Evolutionary conservation across 768 basidiomycete genomes (phyloP).

Genomic region (Auriscalpium vulgare): DNA sequence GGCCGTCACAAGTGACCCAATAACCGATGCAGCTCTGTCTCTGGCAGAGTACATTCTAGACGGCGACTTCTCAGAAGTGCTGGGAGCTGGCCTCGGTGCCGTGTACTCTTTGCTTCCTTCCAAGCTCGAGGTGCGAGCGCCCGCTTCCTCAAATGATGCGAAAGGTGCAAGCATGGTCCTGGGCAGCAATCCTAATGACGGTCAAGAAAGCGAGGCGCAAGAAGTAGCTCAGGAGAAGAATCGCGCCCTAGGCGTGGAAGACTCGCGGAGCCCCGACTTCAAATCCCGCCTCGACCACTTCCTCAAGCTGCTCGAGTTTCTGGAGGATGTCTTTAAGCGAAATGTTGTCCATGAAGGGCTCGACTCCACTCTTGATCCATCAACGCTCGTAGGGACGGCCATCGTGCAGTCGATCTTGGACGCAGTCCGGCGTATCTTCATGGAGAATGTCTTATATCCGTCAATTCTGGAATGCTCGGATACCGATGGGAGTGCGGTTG

Average conservation of each 20-base stretch:
- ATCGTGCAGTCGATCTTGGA: slow-evolving; percentile 80
- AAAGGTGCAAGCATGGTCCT: slow-evolving; percentile 59
- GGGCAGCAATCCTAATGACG: slow-evolving; percentile 51
- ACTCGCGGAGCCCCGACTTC: slow-evolving; percentile 69
- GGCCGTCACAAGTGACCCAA: slow-evolving; percentile 43
- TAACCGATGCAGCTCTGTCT: slow-evolving; percentile 78
- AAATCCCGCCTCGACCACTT: slow-evolving; percentile 78
- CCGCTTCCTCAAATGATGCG: slow-evolving; percentile 29
- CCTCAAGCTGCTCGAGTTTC: slow-evolving; percentile 82
- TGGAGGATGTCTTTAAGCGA: slow-evolving; percentile 80
- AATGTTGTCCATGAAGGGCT: slow-evolving; percentile 37
- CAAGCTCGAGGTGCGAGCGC: slow-evolving; percentile 66
- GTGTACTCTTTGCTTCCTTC: slow-evolving; percentile 87
- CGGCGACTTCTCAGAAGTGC: slow-evolving; percentile 97
- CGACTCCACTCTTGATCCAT: slow-evolving; percentile 44
- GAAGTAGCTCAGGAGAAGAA: slow-evolving; percentile 43
- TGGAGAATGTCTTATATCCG: slow-evolving; percentile 90
- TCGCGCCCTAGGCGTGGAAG: slow-evolving; percentile 62
- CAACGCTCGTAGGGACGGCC: slow-evolving; percentile 64
- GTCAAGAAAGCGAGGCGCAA: slow-evolving; percentile 45
- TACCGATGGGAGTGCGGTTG: slow-evolving; percentile 88
- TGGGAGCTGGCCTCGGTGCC: slow-evolving; percentile 87
- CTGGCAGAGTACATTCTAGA: slow-evolving; percentile 91
- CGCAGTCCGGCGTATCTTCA: slow-evolving; percentile 76
- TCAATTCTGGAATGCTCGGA: slow-evolving; percentile 91